Evolutionary conservation across 495 filamentous ascomycete species (phyloP).

Genomic region (Cercophora sp.): DNA sequence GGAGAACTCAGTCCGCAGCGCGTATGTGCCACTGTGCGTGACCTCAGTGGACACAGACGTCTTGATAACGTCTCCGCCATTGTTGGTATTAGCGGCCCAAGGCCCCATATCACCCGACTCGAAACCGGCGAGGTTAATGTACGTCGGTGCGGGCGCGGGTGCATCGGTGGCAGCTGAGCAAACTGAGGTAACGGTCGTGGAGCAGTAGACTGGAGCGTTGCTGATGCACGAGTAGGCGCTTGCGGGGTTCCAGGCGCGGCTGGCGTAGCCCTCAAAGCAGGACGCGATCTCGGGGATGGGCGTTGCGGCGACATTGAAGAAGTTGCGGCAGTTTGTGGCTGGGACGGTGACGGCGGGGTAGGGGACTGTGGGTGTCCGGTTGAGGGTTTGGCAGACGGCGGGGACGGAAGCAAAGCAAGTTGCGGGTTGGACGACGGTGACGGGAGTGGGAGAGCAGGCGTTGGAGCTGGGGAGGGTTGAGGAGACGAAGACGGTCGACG

Average conservation of each 20-base stretch:
- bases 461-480: background rate
- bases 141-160: background rate
- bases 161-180: background rate
- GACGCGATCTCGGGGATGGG: background rate
- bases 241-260: background rate
- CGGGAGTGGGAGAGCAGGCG: background rate
- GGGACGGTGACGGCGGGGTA: background rate
- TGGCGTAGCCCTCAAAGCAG: background rate
- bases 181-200: background rate
- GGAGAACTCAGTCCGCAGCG: background rate
- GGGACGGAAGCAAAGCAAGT: slow-evolving; percentile 4
- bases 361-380: background rate
- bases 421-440: background rate
- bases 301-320: background rate
- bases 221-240: background rate
- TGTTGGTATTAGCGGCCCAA: too few relatives aligned
- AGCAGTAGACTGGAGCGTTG: background rate
- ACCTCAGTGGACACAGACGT: background rate
- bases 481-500: background rate
- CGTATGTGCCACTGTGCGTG: background rate
- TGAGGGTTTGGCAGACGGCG: background rate
- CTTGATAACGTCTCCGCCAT: background rate
- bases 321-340: background rate
- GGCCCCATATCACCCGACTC: background rate
- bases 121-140: background rate